Conservation (phyloP, 495 filamentous ascomycete species). For the Clohesyomyces aquaticus region DNA sequence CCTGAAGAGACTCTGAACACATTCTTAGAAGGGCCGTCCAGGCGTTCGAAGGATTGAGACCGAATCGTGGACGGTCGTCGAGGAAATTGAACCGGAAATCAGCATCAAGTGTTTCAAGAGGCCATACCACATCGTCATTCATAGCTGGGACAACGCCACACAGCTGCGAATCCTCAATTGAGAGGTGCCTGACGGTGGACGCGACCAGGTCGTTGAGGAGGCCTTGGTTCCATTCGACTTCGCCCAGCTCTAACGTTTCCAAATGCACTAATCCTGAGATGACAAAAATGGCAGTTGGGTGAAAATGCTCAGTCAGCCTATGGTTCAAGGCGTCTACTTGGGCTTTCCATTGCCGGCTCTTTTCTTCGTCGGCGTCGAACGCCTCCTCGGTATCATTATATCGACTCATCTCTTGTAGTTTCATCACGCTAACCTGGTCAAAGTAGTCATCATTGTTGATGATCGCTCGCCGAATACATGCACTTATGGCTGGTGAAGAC, state of each 20-base stretch:
- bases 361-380: neutral
- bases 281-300: neutral
- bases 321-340: neutral
- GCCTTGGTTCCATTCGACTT: neutral
- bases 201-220: neutral
- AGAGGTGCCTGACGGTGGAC: conserved; percentile 6
- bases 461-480: neutral
- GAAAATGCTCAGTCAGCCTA: neutral
- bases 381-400: neutral
- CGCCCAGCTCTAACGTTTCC: neutral
- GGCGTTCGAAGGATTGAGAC: neutral
- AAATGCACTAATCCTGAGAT: neutral
- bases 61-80: neutral
- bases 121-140: conserved; percentile 1
- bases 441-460: neutral
- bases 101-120: conserved; percentile 1
- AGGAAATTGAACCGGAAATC: neutral
- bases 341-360: neutral
- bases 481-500: neutral
- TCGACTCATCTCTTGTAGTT: neutral
- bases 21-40: neutral
- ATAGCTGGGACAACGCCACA: neutral
- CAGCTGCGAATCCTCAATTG: neutral
- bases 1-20: neutral
- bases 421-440: neutral